phyloP scores from a whole-genome alignment of 371 early-diverging fungal species.

The Gilbertella persicaria region DNA sequence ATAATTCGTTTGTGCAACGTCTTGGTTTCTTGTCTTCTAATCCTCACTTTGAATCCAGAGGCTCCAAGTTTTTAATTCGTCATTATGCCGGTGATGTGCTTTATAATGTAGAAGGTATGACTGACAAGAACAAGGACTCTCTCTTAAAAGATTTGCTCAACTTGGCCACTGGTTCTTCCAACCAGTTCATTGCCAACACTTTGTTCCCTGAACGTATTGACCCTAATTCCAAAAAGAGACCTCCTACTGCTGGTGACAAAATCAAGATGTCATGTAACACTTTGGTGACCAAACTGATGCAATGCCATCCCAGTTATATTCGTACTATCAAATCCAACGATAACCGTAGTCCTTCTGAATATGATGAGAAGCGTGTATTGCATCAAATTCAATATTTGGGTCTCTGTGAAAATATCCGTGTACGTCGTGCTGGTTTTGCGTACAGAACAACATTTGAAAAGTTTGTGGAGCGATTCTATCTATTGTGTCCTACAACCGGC shows the following conservation, averaged over 20 bases:
- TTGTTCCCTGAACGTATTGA: conserved; percentile 91
- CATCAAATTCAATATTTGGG: conserved; percentile 97
- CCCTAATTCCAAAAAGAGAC: conserved; percentile 86
- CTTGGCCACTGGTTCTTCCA: conserved; percentile 73
- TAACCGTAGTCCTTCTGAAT: conserved; percentile 87
- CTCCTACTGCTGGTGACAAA: conserved; percentile 82
- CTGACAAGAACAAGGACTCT: conserved; percentile 98
- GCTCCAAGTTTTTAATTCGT: conserved; percentile 78
- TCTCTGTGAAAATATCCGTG: conserved; percentile 96
- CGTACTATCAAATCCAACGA: conserved; percentile 99
- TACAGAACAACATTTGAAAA: conserved; percentile 65
- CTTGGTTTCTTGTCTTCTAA: conserved; percentile 69
- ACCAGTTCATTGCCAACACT: conserved; percentile 62
- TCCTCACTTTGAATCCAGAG: conserved; percentile 81
- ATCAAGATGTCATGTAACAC: conserved; percentile 76
- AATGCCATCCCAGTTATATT: conserved; percentile 97
- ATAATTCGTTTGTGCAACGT: conserved; percentile 84
- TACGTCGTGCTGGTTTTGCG: conserved; percentile 96
- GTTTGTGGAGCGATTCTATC: conserved; percentile 65
- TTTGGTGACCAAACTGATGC: conserved; percentile 92
- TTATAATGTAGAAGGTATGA: conserved; percentile 96
- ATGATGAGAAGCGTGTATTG: conserved; percentile 87
- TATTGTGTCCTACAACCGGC: conserved; percentile 76
- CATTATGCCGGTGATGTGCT: conserved; percentile 98
- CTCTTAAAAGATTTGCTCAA: conserved; percentile 88